A percentile compares a stretch with the other conserved stretches of the same genome.
Evolutionary conservation across 768 basidiomycete species (phyloP).

Genomic region (Collybiopsis confluens): DNA sequence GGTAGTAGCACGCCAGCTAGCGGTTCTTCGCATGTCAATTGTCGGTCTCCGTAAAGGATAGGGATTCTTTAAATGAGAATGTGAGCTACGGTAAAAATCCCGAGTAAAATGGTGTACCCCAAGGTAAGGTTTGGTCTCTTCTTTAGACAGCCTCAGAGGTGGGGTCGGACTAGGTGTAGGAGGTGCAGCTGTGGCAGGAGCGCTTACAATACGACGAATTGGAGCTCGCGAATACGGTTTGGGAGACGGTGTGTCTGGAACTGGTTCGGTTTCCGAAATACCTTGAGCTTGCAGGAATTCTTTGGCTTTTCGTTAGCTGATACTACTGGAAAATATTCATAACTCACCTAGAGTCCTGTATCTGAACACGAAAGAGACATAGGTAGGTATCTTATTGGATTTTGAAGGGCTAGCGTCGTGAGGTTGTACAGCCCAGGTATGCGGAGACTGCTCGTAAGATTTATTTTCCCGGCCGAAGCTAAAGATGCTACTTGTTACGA

Average conservation of each 20-base stretch:
- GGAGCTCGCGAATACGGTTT: constrained; percentile 16
- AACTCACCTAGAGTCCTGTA: constrained; percentile 53
- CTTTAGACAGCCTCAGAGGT: not conserved
- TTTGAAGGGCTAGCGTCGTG: constrained; percentile 31
- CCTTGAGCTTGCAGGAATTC: constrained; percentile 51
- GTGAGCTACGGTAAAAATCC: not conserved
- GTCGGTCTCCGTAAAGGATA: constrained; percentile 14
- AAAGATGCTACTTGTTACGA: not conserved
- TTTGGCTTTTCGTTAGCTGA: constrained; percentile 14
- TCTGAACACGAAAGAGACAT: constrained; percentile 64
- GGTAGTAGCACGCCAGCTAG: constrained; percentile 16
- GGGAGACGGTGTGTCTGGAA: constrained; percentile 18
- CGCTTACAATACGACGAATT: constrained; percentile 37
- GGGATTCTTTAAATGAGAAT: not conserved
- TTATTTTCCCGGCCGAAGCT: constrained; percentile 47
- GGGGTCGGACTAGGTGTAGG: constrained; percentile 7
- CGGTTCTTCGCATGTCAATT: constrained; percentile 21
- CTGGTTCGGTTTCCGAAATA: constrained; percentile 28
- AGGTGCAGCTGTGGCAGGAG: constrained; percentile 21
- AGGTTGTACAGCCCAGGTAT: constrained; percentile 53
- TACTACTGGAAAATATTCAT: not conserved
- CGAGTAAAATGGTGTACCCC: not conserved
- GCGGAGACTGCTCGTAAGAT: constrained; percentile 34
- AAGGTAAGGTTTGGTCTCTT: not conserved
- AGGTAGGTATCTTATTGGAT: constrained; percentile 38